Base-by-base conservation (phyloP, 1,284 basidiomycete genomes). In the Cryptococcus deneoformans region DNA sequence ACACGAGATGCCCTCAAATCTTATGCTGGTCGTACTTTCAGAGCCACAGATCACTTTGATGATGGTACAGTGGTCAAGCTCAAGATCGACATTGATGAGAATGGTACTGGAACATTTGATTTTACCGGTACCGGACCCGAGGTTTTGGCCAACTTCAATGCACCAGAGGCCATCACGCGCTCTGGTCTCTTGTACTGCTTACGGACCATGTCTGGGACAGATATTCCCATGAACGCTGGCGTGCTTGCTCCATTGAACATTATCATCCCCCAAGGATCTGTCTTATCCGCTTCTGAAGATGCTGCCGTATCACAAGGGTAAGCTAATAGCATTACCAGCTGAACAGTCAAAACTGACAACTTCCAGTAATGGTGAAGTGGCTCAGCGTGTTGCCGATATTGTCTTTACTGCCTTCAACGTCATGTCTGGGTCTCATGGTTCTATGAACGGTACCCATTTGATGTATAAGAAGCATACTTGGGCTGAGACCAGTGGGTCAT, bases 101-200 rank as follows among this genome's bases (percentile, higher is more conserved):
- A 84, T 12, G 92, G 95, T 1, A 87, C 86, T 20, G 95, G 94
- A 0, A 80, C 89, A 7, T 85, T 97, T 61, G 93, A 98, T 76
- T 99, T 98, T 70, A 72, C 72, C 34, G 92, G 92, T 4, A 95
- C 93, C 2, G 89, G 89, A 1, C 87, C 85, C 55, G 92, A 96
- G 80, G 86, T 94, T 11, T 45, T 57, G 10, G 61, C 64, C 8
- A 75, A 75, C 60, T 65, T 75, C 50, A 75, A 75, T 59, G 69
- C 69, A 1, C 90, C 91, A 0, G 88, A 88, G 38, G 88, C 89
- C 1, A 92, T 98, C 50, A 88, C 90, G 2, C 90, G 92, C 73
- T 90, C 89, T 4, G 92, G 93, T 2, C 88, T 97, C 61, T 94
- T 99, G 64, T 99, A 98, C 79, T 81, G 90, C 77, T 87, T 98